Percentiles rank a stretch among this genome's conserved stretches.
phyloP scores from a whole-genome alignment of 2,329 filamentous ascomycete species.

The Alternaria brassicae region DNA sequence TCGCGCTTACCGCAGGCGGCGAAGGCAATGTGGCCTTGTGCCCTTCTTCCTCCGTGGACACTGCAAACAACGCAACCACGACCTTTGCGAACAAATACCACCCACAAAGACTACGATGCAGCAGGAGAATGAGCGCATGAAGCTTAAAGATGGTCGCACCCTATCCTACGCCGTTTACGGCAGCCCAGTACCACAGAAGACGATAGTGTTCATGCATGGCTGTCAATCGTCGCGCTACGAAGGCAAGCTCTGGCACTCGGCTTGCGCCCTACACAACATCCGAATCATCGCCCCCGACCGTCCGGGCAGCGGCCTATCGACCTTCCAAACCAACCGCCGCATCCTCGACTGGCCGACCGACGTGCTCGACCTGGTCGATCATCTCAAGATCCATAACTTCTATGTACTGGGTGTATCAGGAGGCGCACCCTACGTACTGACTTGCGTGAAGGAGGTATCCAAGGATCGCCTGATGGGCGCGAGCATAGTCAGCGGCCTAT shows the following conservation, averaged over 20 bases:
- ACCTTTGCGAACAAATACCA: not conserved
- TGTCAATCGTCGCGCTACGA: constrained; percentile 55
- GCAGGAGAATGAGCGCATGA: constrained; percentile 34
- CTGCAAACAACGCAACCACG: not conserved
- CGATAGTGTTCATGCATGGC: constrained; percentile 55
- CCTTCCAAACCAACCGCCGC: constrained; percentile 46
- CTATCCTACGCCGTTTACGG: constrained; percentile 58
- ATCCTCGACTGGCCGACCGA: constrained; percentile 55
- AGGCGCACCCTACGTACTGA: constrained; percentile 58
- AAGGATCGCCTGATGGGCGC: constrained; percentile 33
- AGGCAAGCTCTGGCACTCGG: constrained; percentile 44
- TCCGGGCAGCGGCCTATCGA: constrained; percentile 55
- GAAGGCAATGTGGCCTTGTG: constrained; percentile 5
- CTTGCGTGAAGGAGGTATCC: constrained; percentile 54
- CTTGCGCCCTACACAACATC: constrained; percentile 44
- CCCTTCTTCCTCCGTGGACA: not conserved
- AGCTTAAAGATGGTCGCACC: constrained; percentile 48
- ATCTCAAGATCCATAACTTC: constrained; percentile 53
- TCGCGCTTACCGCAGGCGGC: constrained; percentile 2
- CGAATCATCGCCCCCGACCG: constrained; percentile 55
- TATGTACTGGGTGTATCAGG: constrained; percentile 56
- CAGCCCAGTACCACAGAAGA: constrained; percentile 48
- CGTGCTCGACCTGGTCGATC: constrained; percentile 50
- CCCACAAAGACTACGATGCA: constrained; percentile 6
- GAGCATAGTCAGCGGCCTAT: constrained; percentile 36